These are phyloP conservation scores for Nannochloropsis granulata DNA, from an alignment of 108 stramenopile genomes.

Conservation along the genomic window DNA sequence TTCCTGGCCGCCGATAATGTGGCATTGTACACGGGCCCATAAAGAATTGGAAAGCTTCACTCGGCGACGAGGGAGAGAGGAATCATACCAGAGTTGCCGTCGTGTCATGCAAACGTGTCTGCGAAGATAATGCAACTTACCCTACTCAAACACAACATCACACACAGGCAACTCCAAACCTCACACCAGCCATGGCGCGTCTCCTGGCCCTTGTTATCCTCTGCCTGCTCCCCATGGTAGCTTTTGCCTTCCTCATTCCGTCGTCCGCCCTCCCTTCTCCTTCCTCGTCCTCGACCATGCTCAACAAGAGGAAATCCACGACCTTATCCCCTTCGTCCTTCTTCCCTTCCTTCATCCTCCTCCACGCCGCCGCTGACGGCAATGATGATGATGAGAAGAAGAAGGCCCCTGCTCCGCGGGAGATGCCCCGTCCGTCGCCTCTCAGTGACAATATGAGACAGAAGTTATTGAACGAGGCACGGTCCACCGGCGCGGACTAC, in stretches of 20 bases:
- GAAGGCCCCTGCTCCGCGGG: background rate
- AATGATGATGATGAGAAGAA: background rate
- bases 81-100: too few relatives aligned
- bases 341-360: background rate
- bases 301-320: background rate
- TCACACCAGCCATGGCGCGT: background rate
- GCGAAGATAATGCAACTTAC: too few relatives aligned
- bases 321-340: background rate
- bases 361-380: background rate
- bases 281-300: background rate
- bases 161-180: too few relatives aligned
- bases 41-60: too few relatives aligned
- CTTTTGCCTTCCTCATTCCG: background rate
- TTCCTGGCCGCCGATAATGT: too few relatives aligned
- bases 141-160: too few relatives aligned
- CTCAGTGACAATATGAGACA: background rate
- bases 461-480: background rate
- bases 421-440: background rate
- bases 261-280: background rate
- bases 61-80: too few relatives aligned
- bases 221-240: background rate
- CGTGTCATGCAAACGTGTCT: too few relatives aligned
- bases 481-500: background rate
- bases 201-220: background rate
- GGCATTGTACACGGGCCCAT: too few relatives aligned